Evolutionary conservation across 2,329 filamentous ascomycete genomes (phyloP).

Genomic region (Xylariaceae sp.): DNA sequence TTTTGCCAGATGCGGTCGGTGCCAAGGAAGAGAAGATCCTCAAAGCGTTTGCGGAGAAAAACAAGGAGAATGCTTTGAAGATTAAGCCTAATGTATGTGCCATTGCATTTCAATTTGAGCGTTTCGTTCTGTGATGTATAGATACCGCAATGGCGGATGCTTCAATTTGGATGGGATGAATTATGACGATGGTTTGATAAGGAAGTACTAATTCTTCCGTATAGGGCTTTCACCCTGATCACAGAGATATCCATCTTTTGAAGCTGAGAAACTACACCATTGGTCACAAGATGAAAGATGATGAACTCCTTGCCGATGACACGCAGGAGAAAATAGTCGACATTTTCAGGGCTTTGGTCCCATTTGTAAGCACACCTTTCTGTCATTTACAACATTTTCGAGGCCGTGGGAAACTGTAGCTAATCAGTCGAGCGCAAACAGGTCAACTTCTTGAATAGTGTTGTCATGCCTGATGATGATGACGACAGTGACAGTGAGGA

Average conservation of each 20-base stretch:
- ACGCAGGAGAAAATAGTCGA: slow-evolving; percentile 62
- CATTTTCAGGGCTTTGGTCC: slow-evolving; percentile 64
- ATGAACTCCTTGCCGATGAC: slow-evolving; percentile 57
- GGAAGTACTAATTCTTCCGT: not conserved
- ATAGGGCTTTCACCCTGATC: slow-evolving; percentile 70
- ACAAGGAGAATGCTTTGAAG: slow-evolving; percentile 73
- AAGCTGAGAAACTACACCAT: slow-evolving; percentile 78
- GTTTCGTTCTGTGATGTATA: slow-evolving; percentile 1
- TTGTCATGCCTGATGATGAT: slow-evolving; percentile 66
- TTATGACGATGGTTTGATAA: not conserved
- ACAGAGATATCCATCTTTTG: slow-evolving; percentile 75
- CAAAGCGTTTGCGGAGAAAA: slow-evolving; percentile 66
- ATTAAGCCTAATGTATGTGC: slow-evolving; percentile 72
- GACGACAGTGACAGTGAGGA: slow-evolving; percentile 16
- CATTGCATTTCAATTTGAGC: not conserved
- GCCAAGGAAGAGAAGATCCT: slow-evolving; percentile 48
- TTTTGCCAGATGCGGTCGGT: slow-evolving; percentile 51
- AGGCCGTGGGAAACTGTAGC: not conserved
- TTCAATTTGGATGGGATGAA: not conserved
- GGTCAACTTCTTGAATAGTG: slow-evolving; percentile 67
- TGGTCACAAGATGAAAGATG: slow-evolving; percentile 61
- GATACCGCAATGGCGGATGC: not conserved
- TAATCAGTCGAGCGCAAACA: slow-evolving; percentile 29
- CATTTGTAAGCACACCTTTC: slow-evolving; percentile 64
- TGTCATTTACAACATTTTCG: slow-evolving; percentile 1